phyloP scores from a whole-genome alignment of 2,329 filamentous ascomycete species.

The Akanthomyces muscarius region DNA sequence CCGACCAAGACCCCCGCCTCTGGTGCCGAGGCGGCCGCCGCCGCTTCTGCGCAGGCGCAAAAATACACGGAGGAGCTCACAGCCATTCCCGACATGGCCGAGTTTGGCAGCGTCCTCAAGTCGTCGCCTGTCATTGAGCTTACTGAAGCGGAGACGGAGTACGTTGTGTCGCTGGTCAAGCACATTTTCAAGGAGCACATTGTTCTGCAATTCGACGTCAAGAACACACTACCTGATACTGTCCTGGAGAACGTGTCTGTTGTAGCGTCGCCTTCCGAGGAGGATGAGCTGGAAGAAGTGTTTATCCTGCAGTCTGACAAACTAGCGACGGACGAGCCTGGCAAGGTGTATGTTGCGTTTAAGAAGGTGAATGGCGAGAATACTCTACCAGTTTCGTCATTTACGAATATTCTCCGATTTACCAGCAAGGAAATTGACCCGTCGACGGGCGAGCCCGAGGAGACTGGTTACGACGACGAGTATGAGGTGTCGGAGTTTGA shows the following conservation, averaged over 20 bases:
- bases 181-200: conserved; percentile 97
- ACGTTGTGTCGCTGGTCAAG: conserved; percentile 89
- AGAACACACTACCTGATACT: conserved; percentile 91
- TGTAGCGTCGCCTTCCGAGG: conserved; percentile 72
- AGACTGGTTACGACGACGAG: conserved; percentile 91
- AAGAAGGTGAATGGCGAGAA: conserved; percentile 73
- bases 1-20: conserved; percentile 66
- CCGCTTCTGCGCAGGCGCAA: conserved; percentile 75
- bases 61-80: conserved; percentile 85
- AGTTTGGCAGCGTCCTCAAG: conserved; percentile 88
- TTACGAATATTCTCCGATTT: conserved; percentile 93
- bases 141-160: conserved; percentile 96
- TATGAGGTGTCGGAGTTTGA: conserved; percentile 96
- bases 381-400: conserved; percentile 73
- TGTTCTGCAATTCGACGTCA: conserved; percentile 94
- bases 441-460: conserved; percentile 86
- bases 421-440: conserved; percentile 98
- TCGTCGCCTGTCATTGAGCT: conserved; percentile 82
- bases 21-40: conserved; percentile 70
- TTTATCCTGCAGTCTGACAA: conserved; percentile 89
- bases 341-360: conserved; percentile 93
- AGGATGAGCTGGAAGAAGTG: conserved; percentile 82
- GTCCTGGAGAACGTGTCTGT: conserved; percentile 87
- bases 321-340: conserved; percentile 78
- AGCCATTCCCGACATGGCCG: conserved; percentile 84